phyloP scores from a whole-genome alignment of 106 monocot genomes.

The Iris macrosiphon region DNA sequence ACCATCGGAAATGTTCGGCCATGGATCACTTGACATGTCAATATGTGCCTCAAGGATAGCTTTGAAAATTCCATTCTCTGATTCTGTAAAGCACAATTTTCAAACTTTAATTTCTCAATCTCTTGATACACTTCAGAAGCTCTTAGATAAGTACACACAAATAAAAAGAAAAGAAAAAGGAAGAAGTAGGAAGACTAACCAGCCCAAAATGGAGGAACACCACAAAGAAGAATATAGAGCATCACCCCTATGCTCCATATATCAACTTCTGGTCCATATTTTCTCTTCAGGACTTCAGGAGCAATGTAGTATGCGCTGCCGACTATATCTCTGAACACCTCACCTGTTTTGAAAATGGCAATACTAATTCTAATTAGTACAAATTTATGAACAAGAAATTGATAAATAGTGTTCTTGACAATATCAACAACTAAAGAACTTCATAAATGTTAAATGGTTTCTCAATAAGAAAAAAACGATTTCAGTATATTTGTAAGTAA shows the following conservation, averaged over 20 bases:
- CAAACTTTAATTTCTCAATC: neutral
- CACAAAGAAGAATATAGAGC: constrained; percentile 58
- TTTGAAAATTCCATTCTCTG: constrained; percentile 59
- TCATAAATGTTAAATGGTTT: too few relatives aligned
- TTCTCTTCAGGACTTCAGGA: constrained; percentile 55
- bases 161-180: neutral
- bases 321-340: constrained; percentile 50
- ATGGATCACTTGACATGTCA: constrained; percentile 66
- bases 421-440: too few relatives aligned
- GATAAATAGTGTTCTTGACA: too few relatives aligned
- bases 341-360: constrained; percentile 15
- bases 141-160: too few relatives aligned
- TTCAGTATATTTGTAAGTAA: too few relatives aligned
- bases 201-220: constrained; percentile 69
- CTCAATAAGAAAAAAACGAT: too few relatives aligned
- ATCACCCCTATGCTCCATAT: constrained; percentile 65
- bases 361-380: too few relatives aligned
- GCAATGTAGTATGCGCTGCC: constrained; percentile 67
- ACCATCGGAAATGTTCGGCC: constrained; percentile 57
- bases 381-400: too few relatives aligned
- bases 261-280: constrained; percentile 54
- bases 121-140: too few relatives aligned
- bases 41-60: constrained; percentile 40
- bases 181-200: constrained; percentile 12
- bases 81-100: constrained; percentile 21